phyloP scores from a whole-genome alignment of 202 grass and related monocot species.

The Bolboschoenoplectus hybrid region DNA sequence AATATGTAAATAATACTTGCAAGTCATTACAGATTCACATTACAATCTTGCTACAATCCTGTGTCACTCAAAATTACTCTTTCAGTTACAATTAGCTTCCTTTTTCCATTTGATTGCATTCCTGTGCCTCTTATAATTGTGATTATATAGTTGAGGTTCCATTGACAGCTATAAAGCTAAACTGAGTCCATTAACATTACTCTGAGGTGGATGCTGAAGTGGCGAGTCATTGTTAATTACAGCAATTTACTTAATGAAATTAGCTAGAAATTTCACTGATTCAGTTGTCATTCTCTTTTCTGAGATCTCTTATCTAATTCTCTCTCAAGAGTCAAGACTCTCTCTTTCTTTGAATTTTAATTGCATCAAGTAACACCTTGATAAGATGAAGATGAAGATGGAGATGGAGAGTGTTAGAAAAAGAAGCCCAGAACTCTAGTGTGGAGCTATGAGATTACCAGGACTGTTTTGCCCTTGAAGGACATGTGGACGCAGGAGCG shows the following conservation, averaged over 20 bases:
- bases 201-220: too few species aligned
- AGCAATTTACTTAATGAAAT: too few species aligned
- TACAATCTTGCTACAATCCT: background rate
- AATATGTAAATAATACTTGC: background rate
- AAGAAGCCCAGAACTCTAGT: too few species aligned
- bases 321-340: too few species aligned
- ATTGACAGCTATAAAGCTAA: background rate
- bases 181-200: background rate
- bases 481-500: conserved; percentile 97
- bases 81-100: background rate
- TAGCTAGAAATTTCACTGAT: too few species aligned
- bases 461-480: conserved; percentile 85
- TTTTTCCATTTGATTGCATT: background rate
- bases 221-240: too few species aligned
- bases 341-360: too few species aligned
- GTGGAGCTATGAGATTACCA: conserved; percentile 48
- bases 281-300: too few species aligned
- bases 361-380: too few species aligned
- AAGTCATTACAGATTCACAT: background rate
- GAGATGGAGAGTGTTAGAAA: too few species aligned
- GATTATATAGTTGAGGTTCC: background rate
- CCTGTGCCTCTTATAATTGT: background rate
- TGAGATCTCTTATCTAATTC: too few species aligned
- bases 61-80: background rate
- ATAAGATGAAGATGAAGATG: too few species aligned